Conservation (phyloP, 2,329 filamentous ascomycete genomes). For the Elsinoe ampelina region DNA sequence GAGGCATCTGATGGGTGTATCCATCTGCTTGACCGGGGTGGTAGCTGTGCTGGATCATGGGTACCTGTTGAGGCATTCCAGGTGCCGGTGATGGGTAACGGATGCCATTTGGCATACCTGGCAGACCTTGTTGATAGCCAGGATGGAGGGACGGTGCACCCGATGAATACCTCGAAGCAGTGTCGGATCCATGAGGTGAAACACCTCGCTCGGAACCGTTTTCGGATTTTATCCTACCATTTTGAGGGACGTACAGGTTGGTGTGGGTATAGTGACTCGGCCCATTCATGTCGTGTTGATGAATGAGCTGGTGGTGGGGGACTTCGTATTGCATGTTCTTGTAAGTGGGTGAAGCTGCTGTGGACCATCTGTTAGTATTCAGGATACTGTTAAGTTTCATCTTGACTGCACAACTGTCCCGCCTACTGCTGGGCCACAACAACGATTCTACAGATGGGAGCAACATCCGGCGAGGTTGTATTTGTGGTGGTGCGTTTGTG, state of each 20-base stretch:
- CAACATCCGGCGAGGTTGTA: slow-evolving; percentile 16
- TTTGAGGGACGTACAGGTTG: slow-evolving; percentile 40
- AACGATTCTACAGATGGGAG: slow-evolving; percentile 19
- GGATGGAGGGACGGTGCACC: slow-evolving; percentile 44
- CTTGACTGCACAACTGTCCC: slow-evolving; percentile 28
- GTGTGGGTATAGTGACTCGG: slow-evolving; percentile 28
- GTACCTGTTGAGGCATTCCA: slow-evolving; percentile 40
- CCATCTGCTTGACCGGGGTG: slow-evolving; percentile 36
- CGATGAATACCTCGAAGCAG: slow-evolving; percentile 48
- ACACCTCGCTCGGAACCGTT: slow-evolving; percentile 51
- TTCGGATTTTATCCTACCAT: slow-evolving; percentile 46
- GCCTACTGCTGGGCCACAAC: slow-evolving; percentile 24
- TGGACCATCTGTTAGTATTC: slow-evolving; percentile 30
- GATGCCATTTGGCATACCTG: slow-evolving; percentile 42
- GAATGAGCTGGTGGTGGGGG: slow-evolving; percentile 24
- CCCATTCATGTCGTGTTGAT: slow-evolving; percentile 20
- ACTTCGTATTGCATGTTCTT: slow-evolving; percentile 33
- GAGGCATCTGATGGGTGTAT: slow-evolving; percentile 30
- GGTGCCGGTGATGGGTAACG: slow-evolving; percentile 46
- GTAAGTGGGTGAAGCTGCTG: slow-evolving; percentile 22
- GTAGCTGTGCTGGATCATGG: slow-evolving; percentile 47
- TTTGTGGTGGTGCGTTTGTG: slow-evolving; percentile 3
- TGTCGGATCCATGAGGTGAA: slow-evolving; percentile 47
- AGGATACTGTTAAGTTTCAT: slow-evolving; percentile 30
- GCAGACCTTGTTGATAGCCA: slow-evolving; percentile 38